Evolutionary conservation across 2,329 filamentous ascomycete species (phyloP), one percentile per base, ranked within the genome.

Genomic region (Aspergillus pseudoglaucus): DNA sequence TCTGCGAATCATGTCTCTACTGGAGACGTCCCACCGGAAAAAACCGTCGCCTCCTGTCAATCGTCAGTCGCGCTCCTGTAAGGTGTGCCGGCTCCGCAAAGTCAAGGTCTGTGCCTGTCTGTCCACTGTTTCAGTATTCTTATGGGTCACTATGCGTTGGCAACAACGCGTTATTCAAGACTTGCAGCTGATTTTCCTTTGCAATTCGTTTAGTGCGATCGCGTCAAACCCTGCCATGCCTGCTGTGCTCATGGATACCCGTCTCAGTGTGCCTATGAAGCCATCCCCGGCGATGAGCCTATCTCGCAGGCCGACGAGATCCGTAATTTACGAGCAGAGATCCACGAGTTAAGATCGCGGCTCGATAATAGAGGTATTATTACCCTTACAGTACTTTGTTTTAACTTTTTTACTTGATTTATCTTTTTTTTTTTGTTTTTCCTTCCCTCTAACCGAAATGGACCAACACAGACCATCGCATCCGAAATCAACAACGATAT

Each of bases 231-330:
- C 47, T 69, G 65, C 48, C 65, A 69, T 49, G 65, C 66, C 45
- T 69, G 66, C 50, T 69, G 66, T 48, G 64, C 66, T 6, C 65
- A 69, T 53, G 66, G 66, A 3, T 66, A 69, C 44, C 66, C 66
- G 1, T 68, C 66, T 14, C 63, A 65, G 53, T 69, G 66, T 46
- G 59, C 64, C 9, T 69, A 68, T 49, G 65, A 69, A n/a, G 53
- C 48, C 6, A 46, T 58, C 7, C 56, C 61, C 3, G 65, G 64
- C 6, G 66, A 68, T 25, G 63, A 64, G 30, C 66, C 66, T 6
- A 62, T 69, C 42, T 62, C 60, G 25, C 66, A 69, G 38, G 59
- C 63, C 8, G 66, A 68, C 20, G 66, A 69, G 51, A 69, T 69
- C 39, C 54, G 54, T 17, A 65, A 65, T 46, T 43, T 69, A 44